Base-by-base conservation (phyloP, 192 early-diverging fungal species). In the Coemansia sp. region DNA sequence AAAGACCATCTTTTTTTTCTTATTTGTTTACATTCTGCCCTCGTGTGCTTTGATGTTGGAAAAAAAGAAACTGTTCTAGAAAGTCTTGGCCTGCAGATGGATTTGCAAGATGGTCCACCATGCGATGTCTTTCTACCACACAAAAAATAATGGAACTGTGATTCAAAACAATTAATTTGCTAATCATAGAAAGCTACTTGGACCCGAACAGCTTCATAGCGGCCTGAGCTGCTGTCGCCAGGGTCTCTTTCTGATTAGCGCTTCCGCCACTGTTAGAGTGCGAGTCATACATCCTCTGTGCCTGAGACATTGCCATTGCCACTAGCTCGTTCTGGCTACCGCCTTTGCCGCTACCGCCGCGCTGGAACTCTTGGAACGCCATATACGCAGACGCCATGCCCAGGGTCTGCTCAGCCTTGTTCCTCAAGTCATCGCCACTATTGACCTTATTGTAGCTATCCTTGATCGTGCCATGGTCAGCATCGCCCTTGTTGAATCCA, bases 221-320 rank as follows among this genome's bases (percentile, higher is more conserved):
- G 1, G 76, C 77, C 58, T 84, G 81, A 0, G 74, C 81, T 34
- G 81, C 81, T 3, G 81, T 84, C 11, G 81, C 81, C 68, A 84
- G 60, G 1, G 77, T 79, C 68, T 78, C 66, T 65, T 84, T 66
- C 69, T 84, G 73, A 49, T 75, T 64, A 0, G 77, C 81, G 18
- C 46, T 55, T 47, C 81, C 81, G 31, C 77, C 77, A 40, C 76
- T 29, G 27, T 58, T 43, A n/a, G 70, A 64, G 43, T 84, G 81
- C 70, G 70, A 62, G 34, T 49, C 68, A 61, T 79, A 84, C 39
- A 84, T 73, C 66, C 73, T 79, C 61, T 74, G 72, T 0, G 76
- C 81, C 71, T 84, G 70, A 8, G 73, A 66, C 58, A 84, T 79
- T 5, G 81, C 81, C 77, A 79, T 78, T 8, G 67, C 74, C 4